Evolutionary conservation across 805 yeast genomes (phyloP).

Genomic region (Cyberlindnera americana): DNA sequence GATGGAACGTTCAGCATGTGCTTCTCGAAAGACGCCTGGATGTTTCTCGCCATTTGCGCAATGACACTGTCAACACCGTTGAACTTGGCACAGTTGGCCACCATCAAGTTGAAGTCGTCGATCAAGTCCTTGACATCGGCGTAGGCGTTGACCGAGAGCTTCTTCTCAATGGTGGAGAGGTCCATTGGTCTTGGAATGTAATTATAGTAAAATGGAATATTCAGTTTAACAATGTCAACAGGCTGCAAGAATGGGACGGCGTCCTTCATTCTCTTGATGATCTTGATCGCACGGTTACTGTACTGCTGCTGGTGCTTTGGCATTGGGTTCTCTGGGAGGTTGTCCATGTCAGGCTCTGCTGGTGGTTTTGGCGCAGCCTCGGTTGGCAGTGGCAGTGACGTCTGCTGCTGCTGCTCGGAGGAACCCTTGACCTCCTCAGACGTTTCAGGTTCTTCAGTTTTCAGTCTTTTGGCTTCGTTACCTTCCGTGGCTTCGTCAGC

Average conservation of each 20-base stretch:
- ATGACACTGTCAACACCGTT: conserved; percentile 84
- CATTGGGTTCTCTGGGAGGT: conserved; percentile 61
- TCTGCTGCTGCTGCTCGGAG: conserved; percentile 9
- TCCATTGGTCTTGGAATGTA: conserved; percentile 90
- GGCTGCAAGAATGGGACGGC: conserved; percentile 88
- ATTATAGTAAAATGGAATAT: conserved; percentile 88
- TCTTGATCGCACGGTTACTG: conserved; percentile 73
- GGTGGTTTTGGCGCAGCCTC: conserved; percentile 76
- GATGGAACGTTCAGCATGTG: conserved; percentile 92
- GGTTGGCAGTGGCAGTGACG: conserved; percentile 17
- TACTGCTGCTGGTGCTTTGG: conserved; percentile 84
- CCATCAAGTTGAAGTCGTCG: conserved; percentile 82
- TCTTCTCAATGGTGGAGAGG: conserved; percentile 82
- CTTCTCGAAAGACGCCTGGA: conserved; percentile 89
- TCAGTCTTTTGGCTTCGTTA: conserved; percentile 10
- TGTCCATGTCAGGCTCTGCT: conserved; percentile 67
- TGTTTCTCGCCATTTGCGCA: conserved; percentile 86
- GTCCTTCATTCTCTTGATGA: conserved; percentile 86
- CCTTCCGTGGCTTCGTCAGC: too few species aligned
- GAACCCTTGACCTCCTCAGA: too few species aligned
- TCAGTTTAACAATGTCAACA: conserved; percentile 83
- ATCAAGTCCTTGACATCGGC: conserved; percentile 63
- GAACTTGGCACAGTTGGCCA: conserved; percentile 73
- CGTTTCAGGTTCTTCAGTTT: conserved; percentile 11
- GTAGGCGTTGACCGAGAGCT: conserved; percentile 67